Conservation (phyloP, 306 rosid genomes). For the Pueraria montana region DNA sequence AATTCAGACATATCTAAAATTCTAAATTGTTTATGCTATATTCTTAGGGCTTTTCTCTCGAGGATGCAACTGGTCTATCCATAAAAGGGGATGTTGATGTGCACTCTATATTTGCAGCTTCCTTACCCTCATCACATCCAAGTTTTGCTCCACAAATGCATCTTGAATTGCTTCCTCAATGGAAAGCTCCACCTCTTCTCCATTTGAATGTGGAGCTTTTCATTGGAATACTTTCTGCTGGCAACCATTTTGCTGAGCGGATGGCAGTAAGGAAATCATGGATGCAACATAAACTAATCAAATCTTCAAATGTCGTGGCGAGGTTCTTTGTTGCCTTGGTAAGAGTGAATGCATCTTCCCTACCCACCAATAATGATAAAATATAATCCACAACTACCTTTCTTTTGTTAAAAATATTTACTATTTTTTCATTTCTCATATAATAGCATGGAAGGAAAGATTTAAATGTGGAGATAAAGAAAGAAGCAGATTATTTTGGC, state of each 20-base stretch:
- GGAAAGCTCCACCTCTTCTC: conserved; percentile 72
- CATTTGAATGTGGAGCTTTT: conserved; percentile 61
- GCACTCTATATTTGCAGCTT: conserved; percentile 72
- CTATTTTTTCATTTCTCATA: conserved; percentile 38
- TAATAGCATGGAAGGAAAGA: conserved; percentile 77
- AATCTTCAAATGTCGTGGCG: conserved; percentile 67
- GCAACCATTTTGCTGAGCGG: conserved; percentile 80
- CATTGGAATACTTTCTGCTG: conserved; percentile 82
- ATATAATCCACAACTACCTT: neutral
- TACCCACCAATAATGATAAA: neutral
- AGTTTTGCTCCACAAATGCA: conserved; percentile 76
- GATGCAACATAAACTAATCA: conserved; percentile 79
- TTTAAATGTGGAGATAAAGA: conserved; percentile 69
- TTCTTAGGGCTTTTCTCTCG: conserved; percentile 80
- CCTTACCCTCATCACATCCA: conserved; percentile 77
- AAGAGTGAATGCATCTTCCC: conserved; percentile 41
- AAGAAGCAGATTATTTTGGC: conserved; percentile 76
- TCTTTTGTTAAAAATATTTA: conserved; percentile 24
- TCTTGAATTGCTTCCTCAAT: conserved; percentile 67
- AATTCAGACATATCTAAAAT: conserved; percentile 9
- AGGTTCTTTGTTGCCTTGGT: conserved; percentile 81
- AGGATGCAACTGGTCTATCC: conserved; percentile 80
- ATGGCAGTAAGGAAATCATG: conserved; percentile 89
- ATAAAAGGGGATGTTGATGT: conserved; percentile 78
- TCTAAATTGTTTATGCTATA: neutral